These are phyloP conservation scores for Lasiosphaeria miniovina DNA, from an alignment of 495 filamentous ascomycete species.

Conservation along the genomic window DNA sequence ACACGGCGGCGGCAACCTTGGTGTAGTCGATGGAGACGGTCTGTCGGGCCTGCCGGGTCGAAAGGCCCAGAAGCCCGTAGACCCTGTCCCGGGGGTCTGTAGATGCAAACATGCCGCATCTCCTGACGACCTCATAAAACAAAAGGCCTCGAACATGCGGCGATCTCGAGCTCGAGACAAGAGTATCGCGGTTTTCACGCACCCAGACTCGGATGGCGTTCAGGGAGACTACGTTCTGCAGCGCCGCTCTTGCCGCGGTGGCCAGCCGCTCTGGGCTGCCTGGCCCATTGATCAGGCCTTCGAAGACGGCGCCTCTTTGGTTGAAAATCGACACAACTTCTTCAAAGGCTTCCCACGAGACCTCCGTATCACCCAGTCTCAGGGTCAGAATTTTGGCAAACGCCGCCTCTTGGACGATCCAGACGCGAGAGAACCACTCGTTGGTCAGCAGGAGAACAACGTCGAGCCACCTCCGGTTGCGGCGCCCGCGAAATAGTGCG, in stretches of 20 bases:
- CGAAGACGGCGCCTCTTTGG: not conserved
- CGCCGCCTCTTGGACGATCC: not conserved
- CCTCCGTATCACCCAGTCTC: not conserved
- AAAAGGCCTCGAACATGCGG: not conserved
- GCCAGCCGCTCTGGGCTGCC: not conserved
- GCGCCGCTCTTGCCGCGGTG: not conserved
- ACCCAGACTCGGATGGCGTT: not conserved
- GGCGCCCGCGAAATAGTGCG: not conserved
- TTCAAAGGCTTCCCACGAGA: not conserved
- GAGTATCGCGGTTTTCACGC: not conserved
- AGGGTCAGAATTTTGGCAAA: not conserved
- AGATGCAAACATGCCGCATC: not conserved
- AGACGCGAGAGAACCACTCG: not conserved
- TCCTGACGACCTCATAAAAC: not conserved
- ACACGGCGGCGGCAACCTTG: not conserved
- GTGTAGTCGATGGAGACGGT: not conserved
- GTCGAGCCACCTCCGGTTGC: not conserved
- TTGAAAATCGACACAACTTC: not conserved
- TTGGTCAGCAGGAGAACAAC: not conserved
- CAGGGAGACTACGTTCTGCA: not conserved
- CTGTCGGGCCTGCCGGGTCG: not conserved
- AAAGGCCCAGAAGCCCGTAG: not conserved
- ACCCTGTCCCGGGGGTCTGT: not conserved
- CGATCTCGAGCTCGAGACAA: not conserved
- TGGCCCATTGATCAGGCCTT: not conserved